Evolutionary conservation across 129 eudicot genomes (phyloP), one percentile per base, ranked within the genome.

Genomic region (Rutidosis leptorrhynchoides): DNA sequence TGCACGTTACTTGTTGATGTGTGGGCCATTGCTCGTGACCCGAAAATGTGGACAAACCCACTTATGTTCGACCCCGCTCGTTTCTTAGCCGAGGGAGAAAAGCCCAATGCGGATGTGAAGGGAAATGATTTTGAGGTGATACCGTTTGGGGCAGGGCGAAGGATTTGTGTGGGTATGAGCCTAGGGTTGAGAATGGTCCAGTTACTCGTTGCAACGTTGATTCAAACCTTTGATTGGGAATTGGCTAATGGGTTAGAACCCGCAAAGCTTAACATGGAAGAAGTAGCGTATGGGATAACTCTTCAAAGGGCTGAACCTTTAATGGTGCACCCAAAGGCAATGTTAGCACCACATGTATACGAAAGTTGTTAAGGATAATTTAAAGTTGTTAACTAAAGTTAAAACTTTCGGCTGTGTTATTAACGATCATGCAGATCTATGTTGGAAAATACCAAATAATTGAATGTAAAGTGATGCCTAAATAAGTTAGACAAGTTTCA

Each of bases 1-100:
- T 69, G 96, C 10, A 93, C 92, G 0, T 87, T 93, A 19, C 80
- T 93, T 7, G 95, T 85, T 24, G 86, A 93, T 9, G 91, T 93
- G 6, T 93, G 98, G 98, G 98, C 98, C 84, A 93, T 93, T 37
- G 88, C 95, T 0, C 89, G 98, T 0, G 98, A 93, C 71, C 95
- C 95, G 1, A 66, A 83, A 6, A 58, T 45, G 27, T 93, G 98
- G 98, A 21, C 75, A 9, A 72, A 86, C 23, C 98, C 98, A 0
- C 77, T 88, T 10, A 83, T 78, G 28, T 93, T 93, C 33, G 59
- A 73, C 17, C 98, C 96, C 17, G 64, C 68, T 27, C 76, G 98
- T 20, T 92, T 92, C 55, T 59, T 85, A n/a, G 53, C 78, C 0
- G 92, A 92, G 2, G 96, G 98, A 0, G 96, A 86, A 22, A 84